Evolutionary conservation across 176 grass and related monocot genomes (phyloP).

Genomic region (Pharus latifolius): DNA sequence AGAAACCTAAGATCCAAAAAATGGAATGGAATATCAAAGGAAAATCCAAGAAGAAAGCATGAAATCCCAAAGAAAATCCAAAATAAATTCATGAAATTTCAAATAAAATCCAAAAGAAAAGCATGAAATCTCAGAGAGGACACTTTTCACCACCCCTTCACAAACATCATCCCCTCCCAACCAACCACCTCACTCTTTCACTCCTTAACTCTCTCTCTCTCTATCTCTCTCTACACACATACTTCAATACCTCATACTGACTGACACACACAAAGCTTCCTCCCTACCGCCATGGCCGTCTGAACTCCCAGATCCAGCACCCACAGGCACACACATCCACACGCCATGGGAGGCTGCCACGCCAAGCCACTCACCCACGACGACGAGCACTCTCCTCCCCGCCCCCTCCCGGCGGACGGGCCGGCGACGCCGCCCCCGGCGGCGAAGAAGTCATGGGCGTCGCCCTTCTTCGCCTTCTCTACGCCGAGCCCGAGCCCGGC

Average conservation of each 20-base stretch:
- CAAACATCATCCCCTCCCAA: no score
- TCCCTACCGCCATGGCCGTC: conserved; percentile 1
- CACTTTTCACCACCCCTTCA: no score
- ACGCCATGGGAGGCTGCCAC: conserved; percentile 54
- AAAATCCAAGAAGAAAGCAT: no score
- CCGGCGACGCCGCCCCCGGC: conserved; percentile 10
- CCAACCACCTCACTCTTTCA: not conserved
- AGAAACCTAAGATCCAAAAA: no score
- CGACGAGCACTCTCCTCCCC: conserved; percentile 29
- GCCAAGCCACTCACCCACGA: conserved; percentile 46
- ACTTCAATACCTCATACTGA: no score
- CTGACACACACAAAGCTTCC: no score
- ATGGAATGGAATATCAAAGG: no score
- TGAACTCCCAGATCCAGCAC: conserved; percentile 19
- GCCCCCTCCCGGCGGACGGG: not conserved
- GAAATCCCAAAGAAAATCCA: no score
- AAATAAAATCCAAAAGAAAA: no score
- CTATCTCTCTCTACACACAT: not conserved
- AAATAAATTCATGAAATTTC: no score
- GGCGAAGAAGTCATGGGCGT: conserved; percentile 27
- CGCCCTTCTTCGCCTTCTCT: conserved; percentile 26
- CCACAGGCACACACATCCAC: conserved; percentile 8
- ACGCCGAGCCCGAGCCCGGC: conserved; percentile 44
- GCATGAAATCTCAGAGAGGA: no score
- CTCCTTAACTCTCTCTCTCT: not conserved